Base-by-base conservation (phyloP, 495 filamentous ascomycete species). In the Xylaria telfairii region DNA sequence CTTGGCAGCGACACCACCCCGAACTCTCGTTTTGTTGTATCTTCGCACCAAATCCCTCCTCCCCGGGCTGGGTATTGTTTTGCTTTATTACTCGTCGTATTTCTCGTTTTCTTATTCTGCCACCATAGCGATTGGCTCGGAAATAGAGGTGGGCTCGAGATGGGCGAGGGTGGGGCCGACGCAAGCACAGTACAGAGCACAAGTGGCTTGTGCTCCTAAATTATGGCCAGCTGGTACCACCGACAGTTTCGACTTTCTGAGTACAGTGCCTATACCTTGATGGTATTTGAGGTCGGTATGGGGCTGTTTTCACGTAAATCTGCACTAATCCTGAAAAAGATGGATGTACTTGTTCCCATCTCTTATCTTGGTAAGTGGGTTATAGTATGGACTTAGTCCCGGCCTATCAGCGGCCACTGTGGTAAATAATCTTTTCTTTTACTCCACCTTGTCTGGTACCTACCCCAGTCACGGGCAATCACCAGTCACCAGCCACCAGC, bases 141-240 rank as follows among this genome's bases (percentile, higher is more conserved):
- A 51, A 60, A 41, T 39, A 59, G 67, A 47, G 37, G 28, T 68
- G 65, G 54, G 24, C 32, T n/a, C 39, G n/a, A 49, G 30, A 68
- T 49, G 39, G 54, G 10, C 15, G 7, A n/a, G 21, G 17, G 42
- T 60, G 41, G 42, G 63, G 41, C n/a, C 42, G 66, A 60, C 15
- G 41, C 66, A 61, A 68, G 66, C 24, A 34, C 53, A 46, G 66
- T 37, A 34, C 53, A 46, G 67, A 69, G 67, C 26, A 69, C 59
- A 63, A 54, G 67, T 69, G 59, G 59, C 44, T 69, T 59, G 44
- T 63, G 59, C 57, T 13, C n/a, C 42, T 51, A 26, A n/a, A 32
- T 61, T 13, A 42, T n/a, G 46, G 17, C 46, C 46, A n/a, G 26
- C 49, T 21, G 6, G 12, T 53, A 49, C 4, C 46, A 4, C 39